Evolutionary conservation across 75 land plant genomes (phyloP).

Genomic region (Isoetes taiwanensis): DNA sequence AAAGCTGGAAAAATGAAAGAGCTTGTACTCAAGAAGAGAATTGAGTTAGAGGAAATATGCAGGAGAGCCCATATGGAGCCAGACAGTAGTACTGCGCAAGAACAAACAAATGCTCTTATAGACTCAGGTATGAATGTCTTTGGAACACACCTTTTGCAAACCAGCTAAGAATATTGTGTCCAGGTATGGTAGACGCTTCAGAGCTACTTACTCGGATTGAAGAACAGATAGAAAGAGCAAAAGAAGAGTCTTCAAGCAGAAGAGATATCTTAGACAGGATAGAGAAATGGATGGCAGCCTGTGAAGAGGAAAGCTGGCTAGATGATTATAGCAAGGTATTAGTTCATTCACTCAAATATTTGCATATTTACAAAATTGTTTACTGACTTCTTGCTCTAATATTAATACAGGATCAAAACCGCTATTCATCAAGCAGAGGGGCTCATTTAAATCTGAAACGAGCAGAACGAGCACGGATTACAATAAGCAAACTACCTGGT

Average conservation of each 20-base stretch:
- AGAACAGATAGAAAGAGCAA: not conserved
- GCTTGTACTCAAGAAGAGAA: not conserved
- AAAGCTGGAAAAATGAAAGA: constrained; percentile 3
- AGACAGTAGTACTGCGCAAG: constrained; percentile 1
- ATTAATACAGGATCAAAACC: not conserved
- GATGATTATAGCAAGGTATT: constrained; percentile 7
- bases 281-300: constrained; percentile 4
- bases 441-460: not conserved
- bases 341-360: not conserved
- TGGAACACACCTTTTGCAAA: no score
- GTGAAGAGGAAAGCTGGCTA: constrained; percentile 6
- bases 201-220: not conserved
- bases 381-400: not conserved
- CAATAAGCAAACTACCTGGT: not conserved
- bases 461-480: not conserved
- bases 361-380: not conserved
- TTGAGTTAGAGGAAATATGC: constrained; percentile 4
- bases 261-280: not conserved
- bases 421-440: not conserved
- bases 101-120: constrained; percentile 4
- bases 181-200: constrained; percentile 1
- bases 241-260: constrained; percentile 1
- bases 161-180: not conserved
- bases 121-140: not conserved
- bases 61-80: constrained; percentile 1